Evolutionary conservation across 1,284 basidiomycete genomes (phyloP), one percentile per base, ranked within the genome.

Genomic region (Pseudozyma tsukubaensis): DNA sequence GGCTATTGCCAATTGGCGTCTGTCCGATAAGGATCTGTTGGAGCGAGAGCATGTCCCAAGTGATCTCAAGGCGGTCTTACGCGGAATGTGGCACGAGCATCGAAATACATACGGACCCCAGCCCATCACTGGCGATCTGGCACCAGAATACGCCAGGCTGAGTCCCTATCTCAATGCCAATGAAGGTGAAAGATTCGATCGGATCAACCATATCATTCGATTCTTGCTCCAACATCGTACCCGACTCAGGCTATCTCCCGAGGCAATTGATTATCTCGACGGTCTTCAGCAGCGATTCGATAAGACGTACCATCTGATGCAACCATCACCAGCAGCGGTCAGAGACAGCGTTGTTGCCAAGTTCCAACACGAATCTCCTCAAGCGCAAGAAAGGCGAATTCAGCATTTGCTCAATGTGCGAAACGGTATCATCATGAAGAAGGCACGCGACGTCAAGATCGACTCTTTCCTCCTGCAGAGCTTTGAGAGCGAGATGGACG

Each of bases 401-500:
- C 37, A 37, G 8, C 7, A 14, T 12, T 14, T 11, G 6, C 16
- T 39, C 10, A 36, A n/a, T 9, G 9, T 19, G 2, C 55, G 65
- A 13, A 44, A 35, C 8, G 34, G 1, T 2, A 13, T 14, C 1
- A 68, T 61, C n/a, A 12, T 19, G 16, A 13, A 11, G 1, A 8
- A 47, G 3, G 10, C 10, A 12, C 50, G 44, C 10, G 32, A n/a
- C 3, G 24, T 58, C 35, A 19, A 21, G 1, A 50, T 61, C n/a
- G 59, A 68, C 57, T 42, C 50, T 16, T 44, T 36, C 44, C 50
- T 68, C 9, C 37, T 68, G 21, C 7, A 49, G 10, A 32, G 29
- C 9, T 58, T 68, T 6, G 65, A 68, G 34, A 2, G 4, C 40
- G 54, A 68, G 42, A 9, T 67, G 40, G 52, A 48, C 29, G 4